Evolutionary conservation across 2,329 filamentous ascomycete species (phyloP).

Genomic region (Cytospora paraplurivora): DNA sequence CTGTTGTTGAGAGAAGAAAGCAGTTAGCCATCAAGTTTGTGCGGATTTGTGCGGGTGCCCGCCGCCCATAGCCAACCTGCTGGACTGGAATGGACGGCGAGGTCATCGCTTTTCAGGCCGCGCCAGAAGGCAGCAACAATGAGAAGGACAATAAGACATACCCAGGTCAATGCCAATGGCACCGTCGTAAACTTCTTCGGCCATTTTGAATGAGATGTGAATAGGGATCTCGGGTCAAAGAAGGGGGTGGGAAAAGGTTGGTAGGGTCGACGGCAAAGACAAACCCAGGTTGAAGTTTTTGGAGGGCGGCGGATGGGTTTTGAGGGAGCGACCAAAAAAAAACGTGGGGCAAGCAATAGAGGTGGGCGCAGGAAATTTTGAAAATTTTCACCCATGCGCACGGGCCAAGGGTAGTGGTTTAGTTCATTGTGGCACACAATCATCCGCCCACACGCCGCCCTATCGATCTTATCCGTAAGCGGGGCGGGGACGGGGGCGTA

Average conservation of each 20-base stretch:
- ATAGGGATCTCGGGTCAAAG: conserved; percentile 18
- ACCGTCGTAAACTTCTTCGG: conserved; percentile 98
- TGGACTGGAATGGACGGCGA: not conserved
- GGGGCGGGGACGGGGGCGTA: too few species aligned
- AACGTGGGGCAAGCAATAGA: conserved; percentile 26
- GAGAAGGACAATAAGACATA: conserved; percentile 49
- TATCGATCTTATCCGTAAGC: too few species aligned
- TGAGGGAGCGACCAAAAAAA: conserved; percentile 20
- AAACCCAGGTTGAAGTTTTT: conserved; percentile 15
- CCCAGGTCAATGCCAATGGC: conserved; percentile 99
- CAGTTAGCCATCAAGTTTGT: conserved; percentile 32
- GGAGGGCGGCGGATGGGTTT: conserved; percentile 26
- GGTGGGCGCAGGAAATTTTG: conserved; percentile 25
- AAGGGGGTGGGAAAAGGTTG: conserved; percentile 16
- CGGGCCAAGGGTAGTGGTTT: conserved; percentile 13
- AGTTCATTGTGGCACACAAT: too few species aligned
- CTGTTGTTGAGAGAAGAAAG: conserved; percentile 48
- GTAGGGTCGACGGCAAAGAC: conserved; percentile 22
- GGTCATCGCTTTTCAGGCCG: not conserved
- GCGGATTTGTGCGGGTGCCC: not conserved
- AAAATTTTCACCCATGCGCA: conserved; percentile 26
- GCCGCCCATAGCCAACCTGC: too few species aligned
- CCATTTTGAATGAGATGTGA: conserved; percentile 62
- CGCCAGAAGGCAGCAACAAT: not conserved
- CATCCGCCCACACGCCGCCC: too few species aligned